Percentiles rank a stretch among this genome's conserved stretches.
These are phyloP conservation scores for Lachnellula suecica DNA, from an alignment of 2,329 filamentous ascomycete genomes.

Conservation along the genomic window DNA sequence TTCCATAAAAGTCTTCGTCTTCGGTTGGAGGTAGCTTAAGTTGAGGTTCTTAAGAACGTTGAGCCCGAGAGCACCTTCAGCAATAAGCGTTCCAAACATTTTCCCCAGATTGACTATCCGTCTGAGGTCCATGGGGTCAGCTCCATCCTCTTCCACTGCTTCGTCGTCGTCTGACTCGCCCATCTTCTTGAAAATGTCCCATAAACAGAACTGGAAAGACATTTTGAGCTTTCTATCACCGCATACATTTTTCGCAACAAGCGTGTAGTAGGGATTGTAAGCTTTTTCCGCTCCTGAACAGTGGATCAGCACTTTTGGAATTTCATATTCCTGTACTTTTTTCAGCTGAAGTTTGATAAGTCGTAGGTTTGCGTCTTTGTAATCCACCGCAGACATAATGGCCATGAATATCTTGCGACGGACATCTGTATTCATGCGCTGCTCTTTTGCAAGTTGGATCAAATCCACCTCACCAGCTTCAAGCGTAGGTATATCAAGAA, in stretches of 20 bases:
- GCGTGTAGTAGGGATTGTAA: conserved; percentile 92
- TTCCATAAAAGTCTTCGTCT: conserved; percentile 77
- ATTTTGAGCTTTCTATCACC: conserved; percentile 73
- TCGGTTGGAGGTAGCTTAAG: conserved; percentile 73
- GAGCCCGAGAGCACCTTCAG: conserved; percentile 57
- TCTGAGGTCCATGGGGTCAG: conserved; percentile 49
- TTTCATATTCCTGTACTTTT: conserved; percentile 80
- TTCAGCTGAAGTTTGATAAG: conserved; percentile 82
- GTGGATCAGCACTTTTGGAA: conserved; percentile 83
- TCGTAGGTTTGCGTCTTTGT: conserved; percentile 77
- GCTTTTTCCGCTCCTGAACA: conserved; percentile 79
- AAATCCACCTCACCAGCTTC: conserved; percentile 35
- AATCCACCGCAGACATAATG: conserved; percentile 82
- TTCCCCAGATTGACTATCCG: conserved; percentile 68
- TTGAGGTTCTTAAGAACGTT: conserved; percentile 70
- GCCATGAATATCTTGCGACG: conserved; percentile 80
- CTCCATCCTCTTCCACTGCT: conserved; percentile 57
- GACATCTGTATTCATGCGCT: conserved; percentile 36
- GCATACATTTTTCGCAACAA: conserved; percentile 79
- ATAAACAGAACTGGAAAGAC: conserved; percentile 83
- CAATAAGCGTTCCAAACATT: conserved; percentile 62
- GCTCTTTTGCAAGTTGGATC: conserved; percentile 34
- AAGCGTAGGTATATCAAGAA: conserved; percentile 9
- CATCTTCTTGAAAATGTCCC: conserved; percentile 80
- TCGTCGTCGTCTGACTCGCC: conserved; percentile 71